These are phyloP conservation scores for Asterella californica DNA, from an alignment of 225 moss, liverwort and hornwort species.

Conservation along the genomic window DNA sequence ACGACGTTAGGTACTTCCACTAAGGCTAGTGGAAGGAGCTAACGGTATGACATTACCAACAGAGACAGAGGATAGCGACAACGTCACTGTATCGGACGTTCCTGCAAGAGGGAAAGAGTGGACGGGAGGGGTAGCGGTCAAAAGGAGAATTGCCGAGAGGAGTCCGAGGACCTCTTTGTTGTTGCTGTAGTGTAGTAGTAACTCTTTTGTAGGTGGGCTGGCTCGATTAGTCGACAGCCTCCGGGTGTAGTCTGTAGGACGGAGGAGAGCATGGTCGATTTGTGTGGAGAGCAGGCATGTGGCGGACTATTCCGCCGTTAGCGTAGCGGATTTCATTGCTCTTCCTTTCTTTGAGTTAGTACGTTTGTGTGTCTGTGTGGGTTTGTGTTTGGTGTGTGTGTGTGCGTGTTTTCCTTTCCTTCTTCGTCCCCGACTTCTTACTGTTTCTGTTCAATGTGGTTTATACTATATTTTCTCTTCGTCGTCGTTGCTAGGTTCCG, in stretches of 20 bases:
- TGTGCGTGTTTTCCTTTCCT: background rate
- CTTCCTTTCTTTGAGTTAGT: background rate
- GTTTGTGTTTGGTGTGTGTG: background rate
- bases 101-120: background rate
- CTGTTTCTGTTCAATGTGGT: background rate
- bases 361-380: background rate
- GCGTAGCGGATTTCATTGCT: conserved; percentile 1
- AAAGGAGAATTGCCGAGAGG: background rate
- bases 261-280: conserved; percentile 4
- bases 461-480: background rate
- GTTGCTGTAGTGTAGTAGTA: background rate
- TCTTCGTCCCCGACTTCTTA: background rate
- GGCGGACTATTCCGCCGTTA: background rate
- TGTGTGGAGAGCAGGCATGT: conserved; percentile 9
- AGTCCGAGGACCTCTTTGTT: background rate
- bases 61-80: background rate
- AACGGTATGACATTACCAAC: background rate
- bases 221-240: background rate
- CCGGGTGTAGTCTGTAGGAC: background rate
- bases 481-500: background rate
- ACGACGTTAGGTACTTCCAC: background rate
- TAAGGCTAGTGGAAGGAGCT: background rate
- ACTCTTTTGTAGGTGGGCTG: background rate
- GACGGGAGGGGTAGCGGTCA: background rate
- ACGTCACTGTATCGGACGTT: background rate